Conservation (phyloP, 108 stramenopile genomes). For the Skeletonema grethae region DNA sequence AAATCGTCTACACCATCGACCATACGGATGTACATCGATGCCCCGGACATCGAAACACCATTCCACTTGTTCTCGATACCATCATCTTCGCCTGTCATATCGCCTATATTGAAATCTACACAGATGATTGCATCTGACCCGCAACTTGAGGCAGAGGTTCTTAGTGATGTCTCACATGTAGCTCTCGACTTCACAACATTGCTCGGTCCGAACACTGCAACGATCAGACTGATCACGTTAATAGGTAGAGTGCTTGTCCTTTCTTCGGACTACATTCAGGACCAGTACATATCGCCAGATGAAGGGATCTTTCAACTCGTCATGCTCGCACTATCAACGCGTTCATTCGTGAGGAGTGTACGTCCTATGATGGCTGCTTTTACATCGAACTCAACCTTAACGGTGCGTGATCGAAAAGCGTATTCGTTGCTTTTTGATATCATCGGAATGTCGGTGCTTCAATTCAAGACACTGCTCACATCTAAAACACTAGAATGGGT, state of each 20-base stretch:
- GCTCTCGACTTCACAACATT: conserved; percentile 46
- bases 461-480: conserved; percentile 44
- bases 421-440: conserved; percentile 27
- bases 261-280: conserved; percentile 37
- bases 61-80: neutral
- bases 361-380: conserved; percentile 23
- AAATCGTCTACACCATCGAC: conserved; percentile 1
- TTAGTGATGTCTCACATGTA: conserved; percentile 48
- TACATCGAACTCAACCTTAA: conserved; percentile 13
- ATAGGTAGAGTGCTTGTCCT: conserved; percentile 36
- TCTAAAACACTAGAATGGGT: conserved; percentile 41
- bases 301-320: conserved; percentile 35
- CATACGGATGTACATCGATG: conserved; percentile 12
- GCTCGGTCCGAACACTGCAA: conserved; percentile 33
- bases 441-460: conserved; percentile 40
- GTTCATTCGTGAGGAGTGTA: conserved; percentile 24
- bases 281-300: conserved; percentile 39
- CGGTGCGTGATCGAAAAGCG: conserved; percentile 42
- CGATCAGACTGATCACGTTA: conserved; percentile 38
- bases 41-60: neutral
- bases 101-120: neutral
- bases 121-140: conserved; percentile 33
- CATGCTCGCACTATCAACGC: conserved; percentile 39
- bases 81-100: neutral
- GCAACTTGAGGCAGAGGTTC: conserved; percentile 38